Percentiles rank a stretch among this genome's conserved stretches.
phyloP scores from a whole-genome alignment of 352 stramenopile species.

The Pythium rishiriense region DNA sequence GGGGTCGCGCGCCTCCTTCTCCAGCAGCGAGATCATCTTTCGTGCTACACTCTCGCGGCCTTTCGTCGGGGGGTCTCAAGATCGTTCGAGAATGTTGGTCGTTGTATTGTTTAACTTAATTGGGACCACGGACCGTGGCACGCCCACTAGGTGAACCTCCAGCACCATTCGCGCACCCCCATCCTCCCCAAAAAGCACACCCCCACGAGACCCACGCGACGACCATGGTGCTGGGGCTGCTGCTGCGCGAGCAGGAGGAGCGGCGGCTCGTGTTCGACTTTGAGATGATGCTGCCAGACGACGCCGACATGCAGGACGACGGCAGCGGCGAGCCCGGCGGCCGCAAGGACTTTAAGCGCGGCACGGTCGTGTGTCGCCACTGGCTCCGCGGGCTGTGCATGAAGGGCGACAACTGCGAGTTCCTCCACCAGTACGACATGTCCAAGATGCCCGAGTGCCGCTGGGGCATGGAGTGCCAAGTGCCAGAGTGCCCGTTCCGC shows the following conservation, averaged over 20 bases:
- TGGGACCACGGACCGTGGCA: background rate
- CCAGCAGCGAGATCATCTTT: constrained; percentile 76
- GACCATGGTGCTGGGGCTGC: constrained; percentile 72
- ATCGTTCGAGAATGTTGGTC: background rate
- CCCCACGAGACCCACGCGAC: background rate
- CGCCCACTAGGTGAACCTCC: background rate
- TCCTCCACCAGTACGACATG: constrained; percentile 96
- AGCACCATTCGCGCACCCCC: background rate
- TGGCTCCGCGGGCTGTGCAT: constrained; percentile 98
- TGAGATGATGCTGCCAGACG: constrained; percentile 69
- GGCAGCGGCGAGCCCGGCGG: constrained; percentile 37
- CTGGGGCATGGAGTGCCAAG: constrained; percentile 96
- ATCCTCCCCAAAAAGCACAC: background rate
- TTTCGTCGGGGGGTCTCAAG: background rate
- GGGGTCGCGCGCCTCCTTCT: constrained; percentile 81
- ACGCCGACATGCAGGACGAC: constrained; percentile 59
- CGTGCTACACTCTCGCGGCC: background rate
- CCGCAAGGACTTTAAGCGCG: constrained; percentile 89
- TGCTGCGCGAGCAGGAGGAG: constrained; percentile 83
- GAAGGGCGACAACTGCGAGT: constrained; percentile 97
- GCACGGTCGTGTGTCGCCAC: constrained; percentile 97
- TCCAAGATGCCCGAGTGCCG: constrained; percentile 97
- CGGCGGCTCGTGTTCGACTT: constrained; percentile 82
- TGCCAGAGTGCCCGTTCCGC: constrained; percentile 96
- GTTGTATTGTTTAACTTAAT: background rate